These are phyloP conservation scores for Mycena haematopus DNA, from an alignment of 768 basidiomycete species.

Conservation along the genomic window DNA sequence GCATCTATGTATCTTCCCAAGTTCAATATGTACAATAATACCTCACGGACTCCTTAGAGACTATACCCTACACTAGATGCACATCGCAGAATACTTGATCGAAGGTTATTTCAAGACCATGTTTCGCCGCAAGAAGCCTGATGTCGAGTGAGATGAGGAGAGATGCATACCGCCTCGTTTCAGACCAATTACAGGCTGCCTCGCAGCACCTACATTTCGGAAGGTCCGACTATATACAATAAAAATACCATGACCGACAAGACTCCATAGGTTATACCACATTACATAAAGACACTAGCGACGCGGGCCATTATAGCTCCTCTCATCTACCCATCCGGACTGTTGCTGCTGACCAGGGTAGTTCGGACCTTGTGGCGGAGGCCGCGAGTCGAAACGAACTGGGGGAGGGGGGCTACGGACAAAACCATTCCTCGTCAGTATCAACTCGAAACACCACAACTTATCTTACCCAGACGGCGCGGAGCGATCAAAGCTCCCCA, in stretches of 20 bases:
- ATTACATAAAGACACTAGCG: slow-evolving; percentile 9
- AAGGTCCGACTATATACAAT: background rate
- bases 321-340: slow-evolving; percentile 16
- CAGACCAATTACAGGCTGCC: too few relatives aligned
- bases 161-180: too few relatives aligned
- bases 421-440: background rate
- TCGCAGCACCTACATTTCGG: too few relatives aligned
- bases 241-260: background rate
- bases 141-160: too few relatives aligned
- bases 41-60: background rate
- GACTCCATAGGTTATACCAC: slow-evolving; percentile 1
- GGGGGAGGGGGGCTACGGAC: slow-evolving; percentile 4
- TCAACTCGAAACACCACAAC: background rate
- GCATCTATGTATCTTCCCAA: background rate
- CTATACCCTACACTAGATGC: background rate
- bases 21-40: slow-evolving; percentile 12
- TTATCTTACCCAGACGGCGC: background rate
- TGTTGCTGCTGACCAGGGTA: background rate
- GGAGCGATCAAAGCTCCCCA: slow-evolving; percentile 8
- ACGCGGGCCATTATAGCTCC: slow-evolving; percentile 18
- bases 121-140: too few relatives aligned
- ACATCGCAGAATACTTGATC: too few relatives aligned
- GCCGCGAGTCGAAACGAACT: slow-evolving; percentile 1
- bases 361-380: background rate
- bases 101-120: too few relatives aligned